A percentile compares a stretch with the other conserved stretches of the same genome.
These are phyloP conservation scores for Hymenochaete sp. DNA, from an alignment of 1,284 basidiomycete genomes.

Conservation along the genomic window DNA sequence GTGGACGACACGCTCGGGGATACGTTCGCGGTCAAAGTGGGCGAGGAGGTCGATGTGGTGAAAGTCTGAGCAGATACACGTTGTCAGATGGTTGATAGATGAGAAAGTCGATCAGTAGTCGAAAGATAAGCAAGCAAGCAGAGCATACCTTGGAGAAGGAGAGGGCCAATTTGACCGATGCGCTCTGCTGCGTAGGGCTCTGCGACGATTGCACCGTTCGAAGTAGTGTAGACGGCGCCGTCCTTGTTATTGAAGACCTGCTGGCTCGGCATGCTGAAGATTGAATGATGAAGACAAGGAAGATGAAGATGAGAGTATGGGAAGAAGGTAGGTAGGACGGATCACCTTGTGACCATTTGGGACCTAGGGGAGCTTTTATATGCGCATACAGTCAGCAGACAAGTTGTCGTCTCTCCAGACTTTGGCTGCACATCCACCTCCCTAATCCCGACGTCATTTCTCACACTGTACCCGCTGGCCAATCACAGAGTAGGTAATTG, in stretches of 20 bases:
- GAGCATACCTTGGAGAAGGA: slow-evolving; percentile 72
- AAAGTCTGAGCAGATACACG: slow-evolving; percentile 51
- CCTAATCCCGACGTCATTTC: too few relatives aligned
- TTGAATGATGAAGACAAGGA: not conserved
- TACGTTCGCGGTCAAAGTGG: slow-evolving; percentile 91
- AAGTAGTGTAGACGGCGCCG: slow-evolving; percentile 71
- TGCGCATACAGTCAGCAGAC: slow-evolving; percentile 2
- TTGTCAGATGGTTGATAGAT: not conserved
- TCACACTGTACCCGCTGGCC: too few relatives aligned
- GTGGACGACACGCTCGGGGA: slow-evolving; percentile 90
- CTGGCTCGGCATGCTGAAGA: slow-evolving; percentile 50
- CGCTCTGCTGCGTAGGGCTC: slow-evolving; percentile 76
- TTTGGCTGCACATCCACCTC: too few relatives aligned
- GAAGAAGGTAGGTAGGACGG: not conserved
- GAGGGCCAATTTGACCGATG: slow-evolving; percentile 66
- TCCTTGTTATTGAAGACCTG: slow-evolving; percentile 50
- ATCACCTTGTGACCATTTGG: too few relatives aligned
- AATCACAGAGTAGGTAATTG: too few relatives aligned
- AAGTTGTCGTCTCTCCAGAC: not conserved
- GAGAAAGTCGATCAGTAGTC: slow-evolving; percentile 15
- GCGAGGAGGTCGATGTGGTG: slow-evolving; percentile 83
- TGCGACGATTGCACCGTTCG: slow-evolving; percentile 66
- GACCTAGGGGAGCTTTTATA: too few relatives aligned
- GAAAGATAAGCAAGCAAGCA: slow-evolving; percentile 8
- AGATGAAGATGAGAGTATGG: not conserved